Conservation (phyloP, 2,329 filamentous ascomycete species). For the Paracorniculantispora psalliotae region DNA sequence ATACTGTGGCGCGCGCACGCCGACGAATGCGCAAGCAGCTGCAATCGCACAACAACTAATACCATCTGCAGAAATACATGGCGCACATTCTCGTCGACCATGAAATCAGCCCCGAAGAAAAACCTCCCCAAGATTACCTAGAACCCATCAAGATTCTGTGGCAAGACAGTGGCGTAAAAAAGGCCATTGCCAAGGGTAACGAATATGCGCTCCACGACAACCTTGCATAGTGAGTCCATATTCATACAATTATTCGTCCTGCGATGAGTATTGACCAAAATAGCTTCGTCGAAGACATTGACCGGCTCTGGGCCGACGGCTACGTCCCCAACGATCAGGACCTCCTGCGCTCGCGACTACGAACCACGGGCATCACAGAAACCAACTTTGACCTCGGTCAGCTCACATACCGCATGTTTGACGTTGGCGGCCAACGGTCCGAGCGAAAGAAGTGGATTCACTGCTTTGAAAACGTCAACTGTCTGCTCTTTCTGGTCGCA, state of each 20-base stretch:
- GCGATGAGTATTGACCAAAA: slow-evolving; percentile 10
- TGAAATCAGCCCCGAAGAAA: slow-evolving; percentile 77
- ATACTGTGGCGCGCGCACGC: too few species aligned
- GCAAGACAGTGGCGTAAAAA: slow-evolving; percentile 76
- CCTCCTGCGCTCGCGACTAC: slow-evolving; percentile 80
- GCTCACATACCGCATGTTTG: slow-evolving; percentile 94
- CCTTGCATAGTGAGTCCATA: slow-evolving; percentile 77
- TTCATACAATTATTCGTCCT: too few species aligned
- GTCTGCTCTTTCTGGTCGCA: slow-evolving; percentile 86
- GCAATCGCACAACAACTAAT: slow-evolving; percentile 13
- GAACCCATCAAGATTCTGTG: slow-evolving; percentile 80
- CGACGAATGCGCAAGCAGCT: background rate
- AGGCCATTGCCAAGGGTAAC: slow-evolving; percentile 88
- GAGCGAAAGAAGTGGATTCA: slow-evolving; percentile 98
- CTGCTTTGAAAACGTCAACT: slow-evolving; percentile 91
- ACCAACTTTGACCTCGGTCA: slow-evolving; percentile 89
- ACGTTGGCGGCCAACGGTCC: slow-evolving; percentile 85
- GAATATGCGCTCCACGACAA: slow-evolving; percentile 97
- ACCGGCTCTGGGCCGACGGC: slow-evolving; percentile 67
- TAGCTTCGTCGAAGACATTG: slow-evolving; percentile 79
- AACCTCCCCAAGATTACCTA: slow-evolving; percentile 72
- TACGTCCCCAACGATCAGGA: slow-evolving; percentile 94
- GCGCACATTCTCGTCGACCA: slow-evolving; percentile 71
- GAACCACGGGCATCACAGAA: slow-evolving; percentile 94
- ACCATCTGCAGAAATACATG: slow-evolving; percentile 61